phyloP scores from a whole-genome alignment of 73 alveolate genomes.

The Paramecium bursaria region DNA sequence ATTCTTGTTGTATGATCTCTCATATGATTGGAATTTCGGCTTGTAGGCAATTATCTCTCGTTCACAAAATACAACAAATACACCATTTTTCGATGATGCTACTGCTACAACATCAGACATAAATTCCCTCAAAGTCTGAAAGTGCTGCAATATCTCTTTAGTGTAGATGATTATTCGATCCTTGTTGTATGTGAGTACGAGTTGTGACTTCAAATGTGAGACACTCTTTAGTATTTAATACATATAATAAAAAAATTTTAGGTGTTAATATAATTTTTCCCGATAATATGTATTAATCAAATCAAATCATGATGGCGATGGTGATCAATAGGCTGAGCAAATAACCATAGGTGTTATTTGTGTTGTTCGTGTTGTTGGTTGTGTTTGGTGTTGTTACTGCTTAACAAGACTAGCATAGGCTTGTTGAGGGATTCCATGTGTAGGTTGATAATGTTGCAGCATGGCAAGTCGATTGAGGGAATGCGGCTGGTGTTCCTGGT shows the following conservation, averaged over 20 bases:
- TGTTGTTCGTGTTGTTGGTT: neutral
- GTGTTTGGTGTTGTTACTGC: neutral
- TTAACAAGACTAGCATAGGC: conserved; percentile 1
- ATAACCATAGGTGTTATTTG: conserved; percentile 26
- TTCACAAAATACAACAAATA: conserved; percentile 55
- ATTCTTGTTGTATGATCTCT: conserved; percentile 29
- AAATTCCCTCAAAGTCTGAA: conserved; percentile 51
- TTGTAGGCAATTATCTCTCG: conserved; percentile 53
- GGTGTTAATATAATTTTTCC: no score
- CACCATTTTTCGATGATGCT: conserved; percentile 54
- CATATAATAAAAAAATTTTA: conserved; percentile 52
- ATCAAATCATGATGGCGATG: no score
- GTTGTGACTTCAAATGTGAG: conserved; percentile 32
- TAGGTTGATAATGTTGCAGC: no score
- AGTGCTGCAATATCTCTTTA: conserved; percentile 13
- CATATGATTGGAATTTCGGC: conserved; percentile 16
- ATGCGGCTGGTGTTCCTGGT: no score
- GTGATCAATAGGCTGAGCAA: no score
- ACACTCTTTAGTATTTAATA: conserved; percentile 55
- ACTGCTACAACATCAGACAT: conserved; percentile 58
- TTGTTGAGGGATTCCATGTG: conserved; percentile 38
- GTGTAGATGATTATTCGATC: conserved; percentile 57
- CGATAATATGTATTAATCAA: no score
- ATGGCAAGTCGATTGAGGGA: no score
- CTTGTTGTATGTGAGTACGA: conserved; percentile 49